phyloP scores from a whole-genome alignment of 352 stramenopile species.

The Thalassiosira mediterranea region DNA sequence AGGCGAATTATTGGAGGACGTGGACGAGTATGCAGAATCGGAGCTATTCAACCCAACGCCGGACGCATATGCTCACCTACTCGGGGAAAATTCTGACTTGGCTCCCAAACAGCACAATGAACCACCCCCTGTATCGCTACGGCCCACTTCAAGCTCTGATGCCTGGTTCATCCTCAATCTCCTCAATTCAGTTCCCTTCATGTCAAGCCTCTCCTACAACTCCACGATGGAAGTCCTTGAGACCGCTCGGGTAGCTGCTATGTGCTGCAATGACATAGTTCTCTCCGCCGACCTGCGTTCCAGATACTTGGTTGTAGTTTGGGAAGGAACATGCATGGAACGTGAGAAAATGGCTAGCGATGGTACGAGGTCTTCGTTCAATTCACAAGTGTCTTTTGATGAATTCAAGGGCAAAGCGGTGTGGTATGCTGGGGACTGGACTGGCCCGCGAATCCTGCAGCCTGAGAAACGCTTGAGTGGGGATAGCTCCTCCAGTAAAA shows the following conservation, averaged over 20 bases:
- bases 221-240: conserved; percentile 83
- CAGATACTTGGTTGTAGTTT: conserved; percentile 73
- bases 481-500: conserved; percentile 63
- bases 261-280: conserved; percentile 66
- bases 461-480: conserved; percentile 74
- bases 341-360: conserved; percentile 18
- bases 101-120: conserved; percentile 10
- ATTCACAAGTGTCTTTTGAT: not conserved
- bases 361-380: not conserved
- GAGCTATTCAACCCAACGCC: conserved; percentile 36
- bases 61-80: conserved; percentile 35
- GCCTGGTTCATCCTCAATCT: conserved; percentile 85
- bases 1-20: conserved; percentile 11
- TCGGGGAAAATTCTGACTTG: not conserved
- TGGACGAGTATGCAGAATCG: conserved; percentile 43
- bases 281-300: conserved; percentile 49
- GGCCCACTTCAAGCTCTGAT: conserved; percentile 79
- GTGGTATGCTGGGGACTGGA: conserved; percentile 84
- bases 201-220: conserved; percentile 77
- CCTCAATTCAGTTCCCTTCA: conserved; percentile 78
- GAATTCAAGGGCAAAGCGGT: conserved; percentile 35
- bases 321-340: conserved; percentile 83
- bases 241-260: conserved; percentile 69
- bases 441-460: conserved; percentile 76
- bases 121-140: conserved; percentile 68